phyloP scores from a whole-genome alignment of 768 basidiomycete genomes.

The Termitomyces sp. region DNA sequence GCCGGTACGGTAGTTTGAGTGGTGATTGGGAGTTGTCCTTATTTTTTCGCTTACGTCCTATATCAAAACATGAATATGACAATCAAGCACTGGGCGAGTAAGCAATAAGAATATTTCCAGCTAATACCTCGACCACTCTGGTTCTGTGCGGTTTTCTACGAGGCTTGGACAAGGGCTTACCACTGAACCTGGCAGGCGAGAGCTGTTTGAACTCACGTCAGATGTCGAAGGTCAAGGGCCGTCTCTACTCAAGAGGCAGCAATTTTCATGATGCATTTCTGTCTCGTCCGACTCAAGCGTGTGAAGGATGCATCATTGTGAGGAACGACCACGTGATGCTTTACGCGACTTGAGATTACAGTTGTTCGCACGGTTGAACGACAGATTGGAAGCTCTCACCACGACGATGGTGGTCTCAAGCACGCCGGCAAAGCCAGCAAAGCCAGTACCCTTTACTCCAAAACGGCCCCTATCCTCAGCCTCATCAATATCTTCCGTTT shows the following conservation, averaged over 20 bases:
- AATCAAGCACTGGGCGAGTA: background rate
- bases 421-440: slow-evolving; percentile 29
- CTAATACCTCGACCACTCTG: too few relatives aligned
- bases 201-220: too few relatives aligned
- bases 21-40: slow-evolving; percentile 9
- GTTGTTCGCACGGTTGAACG: slow-evolving; percentile 14
- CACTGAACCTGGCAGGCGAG: too few relatives aligned
- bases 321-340: slow-evolving; percentile 10
- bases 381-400: background rate
- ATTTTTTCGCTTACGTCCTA: slow-evolving; percentile 14
- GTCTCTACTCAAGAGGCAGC: too few relatives aligned
- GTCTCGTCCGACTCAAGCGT: too few relatives aligned
- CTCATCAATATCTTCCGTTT: slow-evolving; percentile 15
- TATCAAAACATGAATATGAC: slow-evolving; percentile 14
- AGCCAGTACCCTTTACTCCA: slow-evolving; percentile 47
- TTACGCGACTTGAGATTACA: background rate
- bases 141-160: too few relatives aligned
- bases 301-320: too few relatives aligned
- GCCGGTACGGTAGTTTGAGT: slow-evolving; percentile 94
- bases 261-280: too few relatives aligned
- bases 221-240: too few relatives aligned
- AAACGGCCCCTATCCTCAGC: slow-evolving; percentile 39
- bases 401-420: slow-evolving; percentile 18
- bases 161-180: too few relatives aligned
- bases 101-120: background rate